Evolutionary conservation across 768 basidiomycete genomes (phyloP).

Genomic region (Auriscalpium vulgare): DNA sequence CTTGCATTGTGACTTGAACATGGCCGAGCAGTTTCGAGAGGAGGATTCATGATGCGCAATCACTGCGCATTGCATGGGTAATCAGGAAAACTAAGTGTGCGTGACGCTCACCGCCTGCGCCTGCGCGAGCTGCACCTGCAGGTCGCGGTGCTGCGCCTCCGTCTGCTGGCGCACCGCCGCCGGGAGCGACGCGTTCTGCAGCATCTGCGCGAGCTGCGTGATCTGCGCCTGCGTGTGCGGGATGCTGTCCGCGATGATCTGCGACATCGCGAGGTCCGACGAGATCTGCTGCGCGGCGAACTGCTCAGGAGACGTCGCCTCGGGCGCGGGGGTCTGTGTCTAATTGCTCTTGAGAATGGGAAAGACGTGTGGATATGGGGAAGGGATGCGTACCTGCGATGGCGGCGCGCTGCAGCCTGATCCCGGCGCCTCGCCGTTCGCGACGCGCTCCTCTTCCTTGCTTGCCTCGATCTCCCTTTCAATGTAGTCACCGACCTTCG

Average conservation of each 20-base stretch:
- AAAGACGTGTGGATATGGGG: not conserved
- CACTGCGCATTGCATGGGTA: no score
- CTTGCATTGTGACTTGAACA: no score
- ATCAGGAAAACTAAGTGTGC: no score
- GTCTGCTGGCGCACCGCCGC: conserved; percentile 68
- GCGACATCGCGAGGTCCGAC: conserved; percentile 56
- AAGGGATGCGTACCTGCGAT: conserved; percentile 1
- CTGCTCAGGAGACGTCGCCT: not conserved
- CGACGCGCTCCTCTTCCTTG: conserved; percentile 40
- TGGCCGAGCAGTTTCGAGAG: no score
- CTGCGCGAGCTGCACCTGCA: conserved; percentile 63
- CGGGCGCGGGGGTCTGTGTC: conserved; percentile 8
- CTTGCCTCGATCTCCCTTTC: conserved; percentile 74
- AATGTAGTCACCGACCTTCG: conserved; percentile 75
- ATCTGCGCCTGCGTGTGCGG: conserved; percentile 83
- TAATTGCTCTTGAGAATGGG: not conserved
- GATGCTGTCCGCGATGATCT: conserved; percentile 66
- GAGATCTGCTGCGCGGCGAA: conserved; percentile 68
- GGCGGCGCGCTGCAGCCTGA: not conserved
- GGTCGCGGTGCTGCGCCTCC: conserved; percentile 75
- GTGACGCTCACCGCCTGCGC: no score
- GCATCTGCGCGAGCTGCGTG: conserved; percentile 67
- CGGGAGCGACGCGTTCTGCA: conserved; percentile 72
- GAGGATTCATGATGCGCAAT: no score
- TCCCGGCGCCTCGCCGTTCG: conserved; percentile 6